phyloP scores from a whole-genome alignment of 2,329 filamentous ascomycete genomes.

The Kalmusia sp. region DNA sequence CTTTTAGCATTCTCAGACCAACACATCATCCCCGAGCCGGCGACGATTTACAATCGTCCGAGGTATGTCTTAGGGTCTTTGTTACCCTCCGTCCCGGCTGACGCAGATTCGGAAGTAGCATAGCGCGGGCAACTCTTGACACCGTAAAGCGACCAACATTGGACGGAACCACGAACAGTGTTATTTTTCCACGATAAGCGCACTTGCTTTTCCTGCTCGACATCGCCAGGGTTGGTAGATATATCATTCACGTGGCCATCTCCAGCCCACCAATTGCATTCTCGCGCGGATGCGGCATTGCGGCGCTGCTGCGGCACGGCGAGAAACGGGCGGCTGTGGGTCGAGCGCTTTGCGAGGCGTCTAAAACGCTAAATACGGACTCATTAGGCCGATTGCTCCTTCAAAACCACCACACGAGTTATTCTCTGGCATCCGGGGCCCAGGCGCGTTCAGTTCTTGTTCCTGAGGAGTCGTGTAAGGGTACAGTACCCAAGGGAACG shows the following conservation, averaged over 20 bases:
- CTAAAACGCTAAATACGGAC: neutral
- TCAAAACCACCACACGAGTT: neutral
- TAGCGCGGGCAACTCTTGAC: too few relatives aligned
- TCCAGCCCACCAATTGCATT: neutral
- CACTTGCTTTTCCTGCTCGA: neutral
- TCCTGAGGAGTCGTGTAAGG: neutral
- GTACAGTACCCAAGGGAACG: neutral
- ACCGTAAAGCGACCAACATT: too few relatives aligned
- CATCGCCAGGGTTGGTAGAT: neutral
- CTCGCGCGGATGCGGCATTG: neutral
- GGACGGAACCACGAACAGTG: neutral
- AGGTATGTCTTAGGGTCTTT: too few relatives aligned
- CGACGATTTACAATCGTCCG: too few relatives aligned
- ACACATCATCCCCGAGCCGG: too few relatives aligned
- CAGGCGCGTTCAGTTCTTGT: too few relatives aligned
- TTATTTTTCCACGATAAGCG: neutral
- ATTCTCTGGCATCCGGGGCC: neutral
- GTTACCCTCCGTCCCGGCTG: too few relatives aligned
- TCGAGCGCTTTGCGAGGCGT: slow-evolving; percentile 3
- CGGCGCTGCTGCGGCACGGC: neutral
- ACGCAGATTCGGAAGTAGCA: too few relatives aligned
- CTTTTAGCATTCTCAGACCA: too few relatives aligned
- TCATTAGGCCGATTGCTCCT: neutral
- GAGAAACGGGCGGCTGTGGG: slow-evolving; percentile 1
- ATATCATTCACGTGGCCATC: neutral